A percentile compares a stretch with the other conserved stretches of the same genome.
phyloP scores from a whole-genome alignment of 78 protist genomes.

The Dictyostelium citrinum region DNA sequence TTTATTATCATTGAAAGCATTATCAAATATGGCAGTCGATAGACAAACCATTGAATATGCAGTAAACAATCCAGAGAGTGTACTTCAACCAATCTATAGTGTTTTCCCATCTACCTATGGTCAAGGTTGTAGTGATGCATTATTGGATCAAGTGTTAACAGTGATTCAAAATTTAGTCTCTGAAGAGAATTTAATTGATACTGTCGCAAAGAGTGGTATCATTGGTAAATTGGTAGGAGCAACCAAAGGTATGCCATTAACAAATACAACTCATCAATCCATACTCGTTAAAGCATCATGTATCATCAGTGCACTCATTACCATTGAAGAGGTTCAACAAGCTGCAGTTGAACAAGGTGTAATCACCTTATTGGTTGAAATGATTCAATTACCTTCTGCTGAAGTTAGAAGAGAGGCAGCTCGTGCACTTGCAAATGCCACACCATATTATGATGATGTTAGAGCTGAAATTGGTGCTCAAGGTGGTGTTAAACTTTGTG shows the following conservation, averaged over 20 bases:
- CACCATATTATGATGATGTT: conserved; percentile 76
- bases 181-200: conserved; percentile 61
- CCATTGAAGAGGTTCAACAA: conserved; percentile 70
- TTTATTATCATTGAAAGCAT: conserved; percentile 31
- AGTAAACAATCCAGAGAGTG: background rate
- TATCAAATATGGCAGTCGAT: conserved; percentile 72
- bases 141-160: conserved; percentile 50
- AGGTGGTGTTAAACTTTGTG: conserved; percentile 58
- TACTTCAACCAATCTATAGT: conserved; percentile 1
- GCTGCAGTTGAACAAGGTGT: conserved; percentile 36
- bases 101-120: conserved; percentile 10
- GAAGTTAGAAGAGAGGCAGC: conserved; percentile 64
- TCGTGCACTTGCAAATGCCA: conserved; percentile 59
- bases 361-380: conserved; percentile 28
- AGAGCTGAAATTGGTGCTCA: conserved; percentile 60
- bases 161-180: conserved; percentile 59
- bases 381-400: background rate
- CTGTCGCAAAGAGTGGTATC: conserved; percentile 11
- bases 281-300: conserved; percentile 39
- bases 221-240: background rate
- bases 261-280: conserved; percentile 52
- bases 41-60: conserved; percentile 76
- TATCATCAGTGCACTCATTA: conserved; percentile 50
- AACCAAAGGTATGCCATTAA: conserved; percentile 57
- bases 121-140: background rate